Evolutionary conservation across 2,329 filamentous ascomycete species (phyloP).

Genomic region (Diaporthe ilicicola): DNA sequence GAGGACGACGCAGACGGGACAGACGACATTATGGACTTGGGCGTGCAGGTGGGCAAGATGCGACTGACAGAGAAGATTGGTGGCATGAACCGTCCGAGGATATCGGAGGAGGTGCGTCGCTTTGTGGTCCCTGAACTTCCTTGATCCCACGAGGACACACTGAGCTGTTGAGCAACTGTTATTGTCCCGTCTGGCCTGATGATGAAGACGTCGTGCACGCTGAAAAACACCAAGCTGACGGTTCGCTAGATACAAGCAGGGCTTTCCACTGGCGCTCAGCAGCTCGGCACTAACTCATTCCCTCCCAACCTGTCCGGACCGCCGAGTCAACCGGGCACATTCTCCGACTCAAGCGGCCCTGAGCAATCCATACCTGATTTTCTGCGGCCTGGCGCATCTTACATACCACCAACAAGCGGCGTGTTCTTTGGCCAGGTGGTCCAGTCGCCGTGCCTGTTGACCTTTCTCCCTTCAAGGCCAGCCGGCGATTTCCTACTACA

Average conservation of each 20-base stretch:
- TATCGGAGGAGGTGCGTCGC: constrained; percentile 71
- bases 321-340: constrained; percentile 23
- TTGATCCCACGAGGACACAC: neutral
- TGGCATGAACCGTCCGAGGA: constrained; percentile 74
- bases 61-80: constrained; percentile 79
- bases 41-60: constrained; percentile 76
- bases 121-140: neutral
- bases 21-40: constrained; percentile 75
- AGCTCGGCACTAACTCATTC: neutral
- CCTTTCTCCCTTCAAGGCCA: constrained; percentile 66
- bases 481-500: constrained; percentile 69
- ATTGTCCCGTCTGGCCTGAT: neutral
- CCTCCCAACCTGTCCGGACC: constrained; percentile 35
- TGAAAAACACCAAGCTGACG: neutral
- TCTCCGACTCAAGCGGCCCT: constrained; percentile 37
- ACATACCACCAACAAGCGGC: constrained; percentile 72
- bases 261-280: constrained; percentile 39
- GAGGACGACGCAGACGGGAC: constrained; percentile 66
- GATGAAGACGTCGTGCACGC: neutral
- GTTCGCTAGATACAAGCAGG: constrained; percentile 46
- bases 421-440: constrained; percentile 69
- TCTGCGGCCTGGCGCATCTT: constrained; percentile 70
- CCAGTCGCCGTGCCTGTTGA: constrained; percentile 60
- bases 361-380: constrained; percentile 56
- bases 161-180: neutral